Conservation (phyloP, 495 filamentous ascomycete genomes). For the Platismatia glauca region DNA sequence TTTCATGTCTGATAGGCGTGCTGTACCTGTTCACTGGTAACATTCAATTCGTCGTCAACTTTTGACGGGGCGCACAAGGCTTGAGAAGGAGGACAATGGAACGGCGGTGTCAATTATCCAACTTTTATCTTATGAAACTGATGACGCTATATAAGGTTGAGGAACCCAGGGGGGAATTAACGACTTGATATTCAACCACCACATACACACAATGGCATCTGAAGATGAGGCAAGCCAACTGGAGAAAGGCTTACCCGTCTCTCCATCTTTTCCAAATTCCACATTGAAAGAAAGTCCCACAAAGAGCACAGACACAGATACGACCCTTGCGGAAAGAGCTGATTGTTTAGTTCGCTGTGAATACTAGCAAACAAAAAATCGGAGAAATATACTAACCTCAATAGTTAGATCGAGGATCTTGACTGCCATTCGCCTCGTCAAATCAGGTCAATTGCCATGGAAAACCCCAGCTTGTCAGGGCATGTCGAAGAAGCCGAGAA, state of each 20-base stretch:
- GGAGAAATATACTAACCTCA: background rate
- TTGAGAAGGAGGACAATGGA: background rate
- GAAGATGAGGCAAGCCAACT: slow-evolving; percentile 4
- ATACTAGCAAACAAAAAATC: background rate
- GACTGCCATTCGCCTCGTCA: background rate
- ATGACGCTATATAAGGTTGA: background rate
- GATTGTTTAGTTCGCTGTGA: background rate
- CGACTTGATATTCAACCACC: background rate
- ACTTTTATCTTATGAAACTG: background rate
- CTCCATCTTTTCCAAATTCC: background rate
- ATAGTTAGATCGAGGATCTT: background rate
- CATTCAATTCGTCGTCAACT: background rate
- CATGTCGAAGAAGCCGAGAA: slow-evolving; percentile 3
- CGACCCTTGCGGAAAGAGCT: background rate
- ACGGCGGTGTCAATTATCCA: background rate
- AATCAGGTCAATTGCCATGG: too few species aligned
- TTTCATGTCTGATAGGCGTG: background rate
- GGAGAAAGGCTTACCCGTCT: background rate
- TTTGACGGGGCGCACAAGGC: background rate
- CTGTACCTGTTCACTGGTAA: background rate
- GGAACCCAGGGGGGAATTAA: background rate
- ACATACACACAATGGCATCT: slow-evolving; percentile 7
- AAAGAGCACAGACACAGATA: background rate
- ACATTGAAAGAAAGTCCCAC: background rate
- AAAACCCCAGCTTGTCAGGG: background rate